Conservation (phyloP, 495 filamentous ascomycete genomes). For the Acidomyces sp. region DNA sequence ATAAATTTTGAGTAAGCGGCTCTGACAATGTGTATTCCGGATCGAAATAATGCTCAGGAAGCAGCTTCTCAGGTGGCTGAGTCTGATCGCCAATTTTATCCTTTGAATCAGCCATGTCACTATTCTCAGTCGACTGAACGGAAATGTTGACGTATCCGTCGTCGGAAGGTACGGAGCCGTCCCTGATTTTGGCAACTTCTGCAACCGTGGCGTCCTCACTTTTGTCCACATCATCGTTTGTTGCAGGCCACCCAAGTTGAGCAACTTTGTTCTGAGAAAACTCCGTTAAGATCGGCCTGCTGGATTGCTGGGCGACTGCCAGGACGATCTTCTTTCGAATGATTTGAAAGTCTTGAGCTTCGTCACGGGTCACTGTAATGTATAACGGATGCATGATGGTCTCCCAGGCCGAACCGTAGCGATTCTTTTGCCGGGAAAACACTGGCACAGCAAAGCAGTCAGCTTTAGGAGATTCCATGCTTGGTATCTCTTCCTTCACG, state of each 20-base stretch:
- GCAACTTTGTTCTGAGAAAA: slow-evolving; percentile 22
- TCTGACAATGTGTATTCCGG: slow-evolving; percentile 38
- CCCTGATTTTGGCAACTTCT: slow-evolving; percentile 39
- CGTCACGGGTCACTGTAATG: slow-evolving; percentile 47
- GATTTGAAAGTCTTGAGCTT: slow-evolving; percentile 43
- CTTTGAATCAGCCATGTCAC: not conserved
- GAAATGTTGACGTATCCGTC: slow-evolving; percentile 85
- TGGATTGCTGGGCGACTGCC: slow-evolving; percentile 47
- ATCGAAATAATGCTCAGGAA: slow-evolving; percentile 30
- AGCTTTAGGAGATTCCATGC: slow-evolving; percentile 49
- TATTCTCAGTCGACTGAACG: slow-evolving; percentile 30
- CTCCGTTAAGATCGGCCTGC: slow-evolving; percentile 43
- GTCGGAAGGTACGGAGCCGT: slow-evolving; percentile 70
- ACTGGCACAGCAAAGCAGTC: slow-evolving; percentile 69
- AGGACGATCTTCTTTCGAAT: slow-evolving; percentile 51
- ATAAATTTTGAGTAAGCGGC: too few species aligned
- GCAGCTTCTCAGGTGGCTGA: slow-evolving; percentile 26
- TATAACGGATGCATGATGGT: slow-evolving; percentile 45
- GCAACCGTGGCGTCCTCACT: slow-evolving; percentile 48
- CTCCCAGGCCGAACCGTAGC: slow-evolving; percentile 17
- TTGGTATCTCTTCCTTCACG: slow-evolving; percentile 42
- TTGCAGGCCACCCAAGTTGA: not conserved
- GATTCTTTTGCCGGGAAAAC: slow-evolving; percentile 43
- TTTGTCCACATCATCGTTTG: slow-evolving; percentile 21
- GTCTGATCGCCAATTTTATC: slow-evolving; percentile 9